Evolutionary conservation across 208 protist species (phyloP), one percentile per base, ranked within the genome.

Genomic region (Trypanosoma cruzi): DNA sequence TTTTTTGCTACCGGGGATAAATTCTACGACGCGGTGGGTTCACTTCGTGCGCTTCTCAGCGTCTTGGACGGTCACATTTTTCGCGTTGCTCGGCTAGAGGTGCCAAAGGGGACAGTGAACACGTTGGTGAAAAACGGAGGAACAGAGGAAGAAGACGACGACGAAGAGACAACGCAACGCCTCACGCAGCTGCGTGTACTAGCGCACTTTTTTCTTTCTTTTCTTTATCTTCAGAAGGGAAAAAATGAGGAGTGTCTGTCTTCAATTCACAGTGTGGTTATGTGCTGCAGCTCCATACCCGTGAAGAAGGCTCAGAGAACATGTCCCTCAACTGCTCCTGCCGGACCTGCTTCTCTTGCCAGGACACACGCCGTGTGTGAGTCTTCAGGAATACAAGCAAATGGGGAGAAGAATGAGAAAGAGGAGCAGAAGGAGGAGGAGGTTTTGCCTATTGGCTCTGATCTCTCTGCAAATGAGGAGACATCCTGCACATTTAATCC

Each of bases 1-100:
- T 86, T 71, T 54, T n/a, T 77, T 18, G 70, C 55, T 28, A 77
- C 69, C 7, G 55, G 73, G 36, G 64, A 86, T 22, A 65, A 79
- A 29, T 80, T 86, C 55, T 81, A 80, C 63, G 77, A 80, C 26
- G 76, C 76, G 1, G 71, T 86, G 65, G 81, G 81, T 29, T 71
- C 69, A 14, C 76, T 85, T 42, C 66, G 64, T 2, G 69, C 68
- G n/a, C 37, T 85, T 56, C 40, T 85, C 13, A 63, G 68, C 36
- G 28, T 85, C 24, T 61, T 85, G 48, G 68, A 85, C 49, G 36
- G 36, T 40, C 36, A 40, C 36, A 40, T 4, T 40, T 40, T 4
- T 10, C 36, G 10, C 36, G 10, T 10, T 13, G 6, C 6, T 10
- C 10, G 36, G 36, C 36, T 13, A 40, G 10, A 13, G 10, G 10